Percentiles rank a stretch among this genome's conserved stretches.
Evolutionary conservation across 331 rosid genomes (phyloP).

Genomic region (Spiraea crenata): DNA sequence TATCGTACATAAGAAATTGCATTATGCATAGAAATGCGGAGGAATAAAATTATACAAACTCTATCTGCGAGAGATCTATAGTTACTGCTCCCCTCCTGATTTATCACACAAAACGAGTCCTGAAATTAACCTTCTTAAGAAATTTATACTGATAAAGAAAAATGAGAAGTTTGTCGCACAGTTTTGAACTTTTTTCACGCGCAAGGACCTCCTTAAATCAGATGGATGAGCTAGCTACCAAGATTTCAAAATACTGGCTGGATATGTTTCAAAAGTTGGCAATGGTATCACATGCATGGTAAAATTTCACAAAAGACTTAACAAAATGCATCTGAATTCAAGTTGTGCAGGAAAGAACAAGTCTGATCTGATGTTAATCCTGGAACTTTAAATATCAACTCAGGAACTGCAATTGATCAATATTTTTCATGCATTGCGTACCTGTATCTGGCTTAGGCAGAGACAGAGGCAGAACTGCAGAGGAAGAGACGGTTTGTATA

Average conservation of each 20-base stretch:
- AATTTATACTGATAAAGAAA: no score
- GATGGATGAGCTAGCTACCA: neutral
- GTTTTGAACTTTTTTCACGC: neutral
- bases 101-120: neutral
- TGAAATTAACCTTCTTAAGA: no score
- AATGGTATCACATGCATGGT: neutral
- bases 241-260: neutral
- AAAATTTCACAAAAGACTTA: neutral
- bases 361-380: neutral
- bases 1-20: neutral
- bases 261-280: neutral
- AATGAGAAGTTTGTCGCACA: neutral
- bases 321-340: neutral
- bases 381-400: neutral
- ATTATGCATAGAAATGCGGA: neutral
- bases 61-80: neutral
- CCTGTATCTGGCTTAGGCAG: neutral
- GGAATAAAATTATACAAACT: constrained; percentile 7
- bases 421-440: neutral
- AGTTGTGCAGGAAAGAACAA: neutral
- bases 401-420: neutral
- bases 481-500: neutral
- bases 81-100: no score
- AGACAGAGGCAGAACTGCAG: neutral
- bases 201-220: constrained; percentile 6